These are phyloP conservation scores for Astrephomene gubernaculifera DNA, from an alignment of 139 green algal genomes.

Conservation along the genomic window DNA sequence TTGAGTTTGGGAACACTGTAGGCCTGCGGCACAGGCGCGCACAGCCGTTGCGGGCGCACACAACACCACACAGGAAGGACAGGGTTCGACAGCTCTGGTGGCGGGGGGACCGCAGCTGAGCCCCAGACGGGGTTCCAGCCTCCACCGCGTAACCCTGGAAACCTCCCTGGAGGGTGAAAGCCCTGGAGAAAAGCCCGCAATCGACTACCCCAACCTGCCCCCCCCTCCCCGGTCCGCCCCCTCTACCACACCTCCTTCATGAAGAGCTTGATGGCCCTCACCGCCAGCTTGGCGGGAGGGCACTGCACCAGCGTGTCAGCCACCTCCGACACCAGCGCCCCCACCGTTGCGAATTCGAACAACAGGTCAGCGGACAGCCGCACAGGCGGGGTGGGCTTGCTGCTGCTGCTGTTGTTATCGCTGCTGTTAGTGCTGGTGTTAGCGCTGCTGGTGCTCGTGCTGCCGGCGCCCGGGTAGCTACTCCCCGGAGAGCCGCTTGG, in stretches of 20 bases:
- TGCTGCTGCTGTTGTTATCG: background rate
- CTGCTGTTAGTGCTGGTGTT: background rate
- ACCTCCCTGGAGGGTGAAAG: background rate
- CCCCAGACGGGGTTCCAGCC: background rate
- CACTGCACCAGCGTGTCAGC: background rate
- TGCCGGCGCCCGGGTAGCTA: too few relatives aligned
- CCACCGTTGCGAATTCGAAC: constrained; percentile 13
- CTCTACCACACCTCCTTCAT: background rate
- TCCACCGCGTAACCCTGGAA: too few relatives aligned
- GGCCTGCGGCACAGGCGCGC: background rate
- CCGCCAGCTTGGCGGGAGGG: background rate
- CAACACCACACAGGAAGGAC: too few relatives aligned
- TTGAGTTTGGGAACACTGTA: background rate
- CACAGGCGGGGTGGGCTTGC: too few relatives aligned
- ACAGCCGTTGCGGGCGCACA: background rate
- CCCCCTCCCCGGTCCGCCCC: background rate
- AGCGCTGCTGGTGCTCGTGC: background rate
- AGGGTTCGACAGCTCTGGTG: too few relatives aligned
- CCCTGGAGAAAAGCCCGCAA: background rate
- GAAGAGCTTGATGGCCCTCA: constrained; percentile 8
- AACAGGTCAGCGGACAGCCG: background rate
- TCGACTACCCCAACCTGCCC: background rate
- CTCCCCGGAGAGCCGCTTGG: too few relatives aligned
- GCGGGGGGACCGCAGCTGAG: background rate
- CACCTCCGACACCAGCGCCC: background rate